These are phyloP conservation scores for Penicillium cosmopolitanum DNA, from an alignment of 495 filamentous ascomycete species.

Conservation along the genomic window DNA sequence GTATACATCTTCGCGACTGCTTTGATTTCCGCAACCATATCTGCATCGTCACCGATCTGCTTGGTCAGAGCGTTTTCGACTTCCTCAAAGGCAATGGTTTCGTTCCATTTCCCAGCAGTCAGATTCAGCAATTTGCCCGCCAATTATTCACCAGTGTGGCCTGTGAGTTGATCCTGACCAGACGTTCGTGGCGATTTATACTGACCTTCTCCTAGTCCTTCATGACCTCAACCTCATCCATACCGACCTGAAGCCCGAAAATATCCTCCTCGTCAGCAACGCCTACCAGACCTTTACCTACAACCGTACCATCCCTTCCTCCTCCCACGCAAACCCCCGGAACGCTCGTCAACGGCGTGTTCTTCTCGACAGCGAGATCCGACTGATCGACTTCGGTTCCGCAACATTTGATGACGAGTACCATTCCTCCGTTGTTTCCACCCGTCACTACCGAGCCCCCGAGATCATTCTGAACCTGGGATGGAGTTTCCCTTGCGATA, in stretches of 20 bases:
- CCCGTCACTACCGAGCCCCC: constrained; percentile 92
- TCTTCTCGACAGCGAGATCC: constrained; percentile 92
- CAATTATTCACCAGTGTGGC: constrained; percentile 98
- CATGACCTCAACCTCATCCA: constrained; percentile 98
- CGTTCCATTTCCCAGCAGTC: constrained; percentile 97
- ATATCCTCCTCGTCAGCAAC: constrained; percentile 91
- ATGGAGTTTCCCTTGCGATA: constrained; percentile 97
- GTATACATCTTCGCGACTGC: constrained; percentile 95
- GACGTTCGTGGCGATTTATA: background rate
- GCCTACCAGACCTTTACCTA: constrained; percentile 96
- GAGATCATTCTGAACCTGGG: constrained; percentile 97
- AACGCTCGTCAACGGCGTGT: constrained; percentile 85
- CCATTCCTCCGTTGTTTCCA: constrained; percentile 95
- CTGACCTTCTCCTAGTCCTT: constrained; percentile 63
- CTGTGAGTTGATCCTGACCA: constrained; percentile 62
- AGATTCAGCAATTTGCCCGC: constrained; percentile 95
- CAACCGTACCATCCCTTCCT: constrained; percentile 91
- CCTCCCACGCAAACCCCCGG: constrained; percentile 74
- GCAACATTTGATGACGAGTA: constrained; percentile 99
- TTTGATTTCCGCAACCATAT: constrained; percentile 98
- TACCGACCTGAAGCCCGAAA: constrained; percentile 97
- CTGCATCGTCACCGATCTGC: constrained; percentile 96
- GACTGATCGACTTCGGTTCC: constrained; percentile 96
- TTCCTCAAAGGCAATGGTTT: constrained; percentile 95
- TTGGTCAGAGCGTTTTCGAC: constrained; percentile 97